These are phyloP conservation scores for Ogataea philodendri DNA, from an alignment of 805 yeast genomes.

Conservation along the genomic window DNA sequence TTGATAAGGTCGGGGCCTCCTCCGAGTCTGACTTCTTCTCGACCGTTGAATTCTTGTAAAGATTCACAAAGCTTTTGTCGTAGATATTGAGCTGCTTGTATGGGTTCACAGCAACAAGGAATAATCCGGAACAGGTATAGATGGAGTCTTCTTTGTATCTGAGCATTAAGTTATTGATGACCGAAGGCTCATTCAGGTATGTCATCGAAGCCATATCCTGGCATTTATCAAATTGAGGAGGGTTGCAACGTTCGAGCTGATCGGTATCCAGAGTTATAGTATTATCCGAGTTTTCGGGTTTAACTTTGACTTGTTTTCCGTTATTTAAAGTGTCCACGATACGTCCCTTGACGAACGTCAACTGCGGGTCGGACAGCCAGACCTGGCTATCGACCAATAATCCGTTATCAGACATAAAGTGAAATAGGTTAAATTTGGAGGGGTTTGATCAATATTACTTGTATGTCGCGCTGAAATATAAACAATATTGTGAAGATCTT, in stretches of 20 bases:
- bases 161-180: slow-evolving; percentile 74
- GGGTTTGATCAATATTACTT: slow-evolving; percentile 3
- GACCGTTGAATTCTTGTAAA: slow-evolving; percentile 36
- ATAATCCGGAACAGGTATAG: slow-evolving; percentile 93
- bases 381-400: slow-evolving; percentile 52
- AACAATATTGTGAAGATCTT: slow-evolving; percentile 7
- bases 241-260: slow-evolving; percentile 70
- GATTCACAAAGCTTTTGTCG: slow-evolving; percentile 51
- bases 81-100: slow-evolving; percentile 75
- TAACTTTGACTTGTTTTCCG: slow-evolving; percentile 37
- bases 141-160: slow-evolving; percentile 78
- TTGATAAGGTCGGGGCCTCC: slow-evolving; percentile 19
- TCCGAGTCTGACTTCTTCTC: slow-evolving; percentile 19
- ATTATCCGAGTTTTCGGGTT: slow-evolving; percentile 9
- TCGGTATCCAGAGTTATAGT: slow-evolving; percentile 40
- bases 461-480: slow-evolving; percentile 8
- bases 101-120: slow-evolving; percentile 93
- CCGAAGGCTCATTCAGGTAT: slow-evolving; percentile 91
- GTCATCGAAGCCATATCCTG: slow-evolving; percentile 96
- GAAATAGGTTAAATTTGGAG: not conserved
- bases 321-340: slow-evolving; percentile 43
- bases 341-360: slow-evolving; percentile 60
- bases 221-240: slow-evolving; percentile 84
- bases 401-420: slow-evolving; percentile 25
- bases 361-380: slow-evolving; percentile 68